Evolutionary conservation across 768 basidiomycete species (phyloP).

Genomic region (Butyriboletus loyo): DNA sequence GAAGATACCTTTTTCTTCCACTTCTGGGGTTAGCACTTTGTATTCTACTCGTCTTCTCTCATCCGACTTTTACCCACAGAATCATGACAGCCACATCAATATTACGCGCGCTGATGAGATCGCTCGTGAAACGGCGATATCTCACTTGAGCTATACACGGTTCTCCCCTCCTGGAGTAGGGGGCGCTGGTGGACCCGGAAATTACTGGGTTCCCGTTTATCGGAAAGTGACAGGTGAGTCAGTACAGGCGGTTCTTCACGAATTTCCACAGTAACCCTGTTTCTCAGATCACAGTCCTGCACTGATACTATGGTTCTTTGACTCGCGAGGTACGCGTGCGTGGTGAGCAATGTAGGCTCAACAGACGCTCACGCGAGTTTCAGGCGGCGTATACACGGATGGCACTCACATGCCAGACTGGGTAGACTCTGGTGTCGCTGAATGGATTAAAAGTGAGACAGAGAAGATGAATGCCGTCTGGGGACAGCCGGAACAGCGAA

Average conservation of each 20-base stretch:
- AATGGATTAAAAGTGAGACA: slow-evolving; percentile 58
- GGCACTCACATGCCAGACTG: slow-evolving; percentile 55
- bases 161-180: slow-evolving; percentile 59
- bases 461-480: slow-evolving; percentile 52
- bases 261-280: background rate
- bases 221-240: slow-evolving; percentile 31
- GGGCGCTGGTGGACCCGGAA: slow-evolving; percentile 60
- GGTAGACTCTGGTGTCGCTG: slow-evolving; percentile 61
- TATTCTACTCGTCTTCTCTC: background rate
- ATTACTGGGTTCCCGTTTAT: slow-evolving; percentile 77
- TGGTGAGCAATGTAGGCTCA: background rate
- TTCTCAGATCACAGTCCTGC: slow-evolving; percentile 41
- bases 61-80: slow-evolving; percentile 37
- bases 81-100: slow-evolving; percentile 71
- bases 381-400: slow-evolving; percentile 50
- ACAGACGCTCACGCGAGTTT: slow-evolving; percentile 4
- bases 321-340: slow-evolving; percentile 54
- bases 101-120: slow-evolving; percentile 71
- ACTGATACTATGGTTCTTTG: slow-evolving; percentile 72
- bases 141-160: slow-evolving; percentile 61
- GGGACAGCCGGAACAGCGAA: slow-evolving; percentile 51
- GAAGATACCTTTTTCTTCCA: slow-evolving; percentile 62
- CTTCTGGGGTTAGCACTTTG: slow-evolving; percentile 55
- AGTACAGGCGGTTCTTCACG: background rate
- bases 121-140: slow-evolving; percentile 52